Evolutionary conservation across 139 green algal species (phyloP), one percentile per base, ranked within the genome.

Genomic region (Chlorella sp.): DNA sequence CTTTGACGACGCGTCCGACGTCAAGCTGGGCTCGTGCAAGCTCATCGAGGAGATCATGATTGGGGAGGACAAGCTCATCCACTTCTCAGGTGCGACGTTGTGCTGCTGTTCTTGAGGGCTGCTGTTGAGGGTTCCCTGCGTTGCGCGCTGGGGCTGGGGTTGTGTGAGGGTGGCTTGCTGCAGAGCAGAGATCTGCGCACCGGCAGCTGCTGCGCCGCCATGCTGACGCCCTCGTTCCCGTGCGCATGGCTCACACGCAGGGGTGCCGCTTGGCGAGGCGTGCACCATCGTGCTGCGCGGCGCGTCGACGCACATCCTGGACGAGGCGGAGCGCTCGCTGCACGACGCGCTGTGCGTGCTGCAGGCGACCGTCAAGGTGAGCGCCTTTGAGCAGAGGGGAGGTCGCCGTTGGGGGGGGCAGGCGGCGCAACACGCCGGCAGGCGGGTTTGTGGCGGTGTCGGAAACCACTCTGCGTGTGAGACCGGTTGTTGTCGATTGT

Each of bases 281-380:
- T 99, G 95, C 86, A 98, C 95, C 67, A 96, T 99, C 69, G 92
- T 99, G 30, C 84, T 99, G 65, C 83, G 95, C 30, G 95, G 95
- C 33, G 94, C 95, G 55, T 94, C 78, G 73, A 86, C 83, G 17
- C 95, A 98, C 80, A 88, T 99, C 72, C 83, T 99, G 65, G 95
- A 98, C 33, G 95, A 99, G 81, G 95, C 95, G 30, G 95, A 99
- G 82, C 82, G 95, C 29, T 96, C 88, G 1, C 80, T 99, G 70
- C 95, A 99, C 71, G 95, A 99, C 80, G 95, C 95, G 30, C 91
- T 99, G 60, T 99, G 95, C 83, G 95, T 99, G 80, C 85, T 99
- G 65, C 85, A 82, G 62, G 51, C 55, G 23, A 67, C 55, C 30
- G 69, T 74, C 31, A 49, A 49, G 49, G 67, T 62, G n/a, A n/a